phyloP scores from a whole-genome alignment of 1,139 yeast genomes.

The Debaryomycetaceae sp. region DNA sequence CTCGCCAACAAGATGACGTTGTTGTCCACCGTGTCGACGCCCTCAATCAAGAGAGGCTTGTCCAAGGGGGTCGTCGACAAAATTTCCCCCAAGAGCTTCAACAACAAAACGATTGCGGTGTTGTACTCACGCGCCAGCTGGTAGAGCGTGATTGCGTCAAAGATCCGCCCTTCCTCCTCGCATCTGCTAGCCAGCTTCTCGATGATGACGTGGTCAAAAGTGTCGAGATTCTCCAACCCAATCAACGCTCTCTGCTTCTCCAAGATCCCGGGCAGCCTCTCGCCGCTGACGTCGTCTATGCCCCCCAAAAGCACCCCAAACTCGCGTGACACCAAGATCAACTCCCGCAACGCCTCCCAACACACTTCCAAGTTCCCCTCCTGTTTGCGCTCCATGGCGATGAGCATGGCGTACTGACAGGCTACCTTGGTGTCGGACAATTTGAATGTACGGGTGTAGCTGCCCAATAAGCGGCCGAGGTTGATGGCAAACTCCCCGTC shows the following conservation, averaged over 20 bases:
- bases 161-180: constrained; percentile 85
- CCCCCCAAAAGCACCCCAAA: constrained; percentile 79
- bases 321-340: constrained; percentile 82
- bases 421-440: constrained; percentile 87
- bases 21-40: constrained; percentile 35
- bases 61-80: constrained; percentile 71
- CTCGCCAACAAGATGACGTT: constrained; percentile 55
- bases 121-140: constrained; percentile 88
- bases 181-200: constrained; percentile 85
- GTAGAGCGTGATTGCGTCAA: constrained; percentile 81
- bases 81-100: constrained; percentile 74
- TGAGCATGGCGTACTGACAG: constrained; percentile 75
- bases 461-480: constrained; percentile 58
- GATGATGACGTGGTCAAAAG: constrained; percentile 53
- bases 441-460: constrained; percentile 77
- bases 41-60: constrained; percentile 47
- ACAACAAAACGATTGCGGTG: constrained; percentile 74
- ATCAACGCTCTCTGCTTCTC: constrained; percentile 75
- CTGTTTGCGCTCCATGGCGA: constrained; percentile 47
- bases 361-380: constrained; percentile 52
- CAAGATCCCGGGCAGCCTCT: constrained; percentile 77
- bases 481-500: constrained; percentile 45
- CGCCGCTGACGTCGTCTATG: constrained; percentile 64
- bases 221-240: constrained; percentile 50
- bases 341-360: constrained; percentile 78